A percentile compares a stretch with the other conserved stretches of the same genome.
phyloP scores from a whole-genome alignment of 441 rosid genomes.

The Gossypium gossypioides region DNA sequence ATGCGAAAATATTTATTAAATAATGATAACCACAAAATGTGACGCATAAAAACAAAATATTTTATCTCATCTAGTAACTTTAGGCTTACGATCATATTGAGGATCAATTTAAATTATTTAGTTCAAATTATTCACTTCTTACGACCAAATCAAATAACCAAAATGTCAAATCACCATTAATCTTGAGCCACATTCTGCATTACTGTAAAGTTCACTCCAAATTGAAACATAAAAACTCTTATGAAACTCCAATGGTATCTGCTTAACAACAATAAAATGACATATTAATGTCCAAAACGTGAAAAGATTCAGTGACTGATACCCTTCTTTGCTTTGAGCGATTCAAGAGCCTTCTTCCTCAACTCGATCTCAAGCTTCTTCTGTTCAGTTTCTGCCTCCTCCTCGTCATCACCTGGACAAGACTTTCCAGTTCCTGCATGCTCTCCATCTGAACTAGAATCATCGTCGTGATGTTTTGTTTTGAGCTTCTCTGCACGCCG shows the following conservation, averaged over 20 bases:
- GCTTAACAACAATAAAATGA: conserved; percentile 21
- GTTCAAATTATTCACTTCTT: no score
- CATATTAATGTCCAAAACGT: conserved; percentile 17
- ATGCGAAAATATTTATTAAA: no score
- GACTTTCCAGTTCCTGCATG: conserved; percentile 22
- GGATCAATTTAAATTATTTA: no score
- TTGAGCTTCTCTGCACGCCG: conserved; percentile 63
- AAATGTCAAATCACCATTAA: no score
- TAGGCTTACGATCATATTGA: no score
- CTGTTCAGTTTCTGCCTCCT: conserved; percentile 45
- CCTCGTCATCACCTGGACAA: conserved; percentile 32
- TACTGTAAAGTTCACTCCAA: neutral
- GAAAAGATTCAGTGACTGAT: conserved; percentile 33
- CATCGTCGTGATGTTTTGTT: conserved; percentile 34
- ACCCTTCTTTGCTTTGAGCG: conserved; percentile 94
- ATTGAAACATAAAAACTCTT: conserved; percentile 22
- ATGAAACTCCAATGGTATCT: conserved; percentile 22
- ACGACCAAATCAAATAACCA: no score
- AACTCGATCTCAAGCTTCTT: conserved; percentile 86
- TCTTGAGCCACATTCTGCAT: no score
- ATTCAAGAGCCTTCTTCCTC: conserved; percentile 87
- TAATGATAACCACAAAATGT: no score
- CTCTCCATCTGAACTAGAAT: conserved; percentile 32
- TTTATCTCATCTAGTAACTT: no score
- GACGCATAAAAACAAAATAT: no score